Percentiles rank a stretch among this genome's conserved stretches.
Conservation (phyloP, 192 early-diverging fungal species). For the Coemansia sp. region DNA sequence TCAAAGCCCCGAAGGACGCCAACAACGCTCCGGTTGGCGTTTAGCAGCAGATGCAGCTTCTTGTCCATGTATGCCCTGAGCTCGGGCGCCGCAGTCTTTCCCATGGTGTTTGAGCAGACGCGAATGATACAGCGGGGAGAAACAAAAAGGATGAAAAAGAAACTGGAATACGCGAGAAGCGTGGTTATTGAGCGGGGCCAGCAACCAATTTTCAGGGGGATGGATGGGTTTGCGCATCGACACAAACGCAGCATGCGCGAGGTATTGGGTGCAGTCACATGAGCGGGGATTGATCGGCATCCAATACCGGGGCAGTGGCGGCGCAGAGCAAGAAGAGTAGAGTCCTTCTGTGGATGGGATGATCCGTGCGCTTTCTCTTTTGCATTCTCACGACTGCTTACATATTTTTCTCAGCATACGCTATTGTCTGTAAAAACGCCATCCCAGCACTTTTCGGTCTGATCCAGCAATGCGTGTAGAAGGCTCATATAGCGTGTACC, state of each 20-base stretch:
- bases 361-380: neutral
- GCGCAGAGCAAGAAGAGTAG: too few relatives aligned
- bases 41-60: slow-evolving; percentile 86
- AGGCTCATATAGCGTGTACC: slow-evolving; percentile 34
- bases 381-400: neutral
- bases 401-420: neutral
- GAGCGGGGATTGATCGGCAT: neutral
- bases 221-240: too few relatives aligned
- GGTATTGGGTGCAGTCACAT: slow-evolving; percentile 1
- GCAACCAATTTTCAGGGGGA: too few relatives aligned
- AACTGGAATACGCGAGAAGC: neutral
- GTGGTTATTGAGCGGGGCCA: too few relatives aligned
- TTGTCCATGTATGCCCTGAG: slow-evolving; percentile 90
- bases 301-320: neutral
- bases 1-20: slow-evolving; percentile 98
- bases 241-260: neutral
- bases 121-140: too few relatives aligned
- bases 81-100: slow-evolving; percentile 66
- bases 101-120: slow-evolving; percentile 33
- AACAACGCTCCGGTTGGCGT: slow-evolving; percentile 87
- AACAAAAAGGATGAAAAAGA: too few relatives aligned
- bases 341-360: too few relatives aligned
- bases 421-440: neutral
- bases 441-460: neutral
- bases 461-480: slow-evolving; percentile 35